Percentiles rank a stretch among this genome's conserved stretches.
These are phyloP conservation scores for Pseudotsuga menziesii DNA, from an alignment of 75 land plant species.

Conservation along the genomic window DNA sequence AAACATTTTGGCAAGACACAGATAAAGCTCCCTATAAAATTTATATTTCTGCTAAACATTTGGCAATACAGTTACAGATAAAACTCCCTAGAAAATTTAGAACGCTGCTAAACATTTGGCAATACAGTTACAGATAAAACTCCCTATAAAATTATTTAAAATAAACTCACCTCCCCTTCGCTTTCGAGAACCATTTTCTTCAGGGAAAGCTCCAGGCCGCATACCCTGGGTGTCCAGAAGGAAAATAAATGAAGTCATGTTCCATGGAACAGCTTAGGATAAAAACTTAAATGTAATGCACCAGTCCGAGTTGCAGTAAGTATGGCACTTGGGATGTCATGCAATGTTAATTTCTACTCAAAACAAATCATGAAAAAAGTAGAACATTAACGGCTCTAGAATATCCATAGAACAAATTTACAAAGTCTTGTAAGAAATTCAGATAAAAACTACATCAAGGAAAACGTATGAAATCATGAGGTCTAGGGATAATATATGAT, in stretches of 20 bases:
- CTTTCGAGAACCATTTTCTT: conserved; percentile 69
- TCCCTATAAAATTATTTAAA: neutral
- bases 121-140: neutral
- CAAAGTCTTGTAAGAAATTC: no score
- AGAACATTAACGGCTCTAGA: no score
- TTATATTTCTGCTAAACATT: neutral
- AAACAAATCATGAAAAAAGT: no score
- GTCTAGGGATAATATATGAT: no score
- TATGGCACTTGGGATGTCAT: neutral
- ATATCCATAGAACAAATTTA: no score
- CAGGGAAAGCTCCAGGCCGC: conserved; percentile 42
- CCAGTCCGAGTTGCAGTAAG: neutral
- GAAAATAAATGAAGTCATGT: neutral
- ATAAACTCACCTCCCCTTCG: conserved; percentile 39
- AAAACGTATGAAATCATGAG: no score
- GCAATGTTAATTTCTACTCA: neutral
- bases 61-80: neutral
- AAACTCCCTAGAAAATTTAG: neutral
- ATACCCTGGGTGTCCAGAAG: conserved; percentile 42
- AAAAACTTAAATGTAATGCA: neutral
- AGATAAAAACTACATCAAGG: no score
- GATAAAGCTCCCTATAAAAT: neutral
- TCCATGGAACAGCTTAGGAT: no score
- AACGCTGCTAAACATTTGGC: neutral
- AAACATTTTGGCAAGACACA: neutral